A percentile compares a stretch with the other conserved stretches of the same genome.
Conservation (phyloP, 768 basidiomycete genomes). For the Suillus brevipes region DNA sequence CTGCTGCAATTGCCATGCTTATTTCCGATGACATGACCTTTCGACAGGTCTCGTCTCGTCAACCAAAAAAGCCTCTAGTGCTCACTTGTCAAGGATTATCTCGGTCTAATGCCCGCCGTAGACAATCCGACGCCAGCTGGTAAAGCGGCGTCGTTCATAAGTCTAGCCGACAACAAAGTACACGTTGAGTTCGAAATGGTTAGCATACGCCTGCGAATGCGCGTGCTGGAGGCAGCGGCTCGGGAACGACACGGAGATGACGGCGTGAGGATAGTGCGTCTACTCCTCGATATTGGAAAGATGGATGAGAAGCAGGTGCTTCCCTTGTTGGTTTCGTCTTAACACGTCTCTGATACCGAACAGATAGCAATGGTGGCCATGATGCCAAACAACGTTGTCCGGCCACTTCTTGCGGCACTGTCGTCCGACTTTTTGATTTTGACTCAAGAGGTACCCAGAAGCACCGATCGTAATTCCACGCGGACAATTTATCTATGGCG, state of each 20-base stretch:
- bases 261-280: conserved; percentile 78
- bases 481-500: conserved; percentile 93
- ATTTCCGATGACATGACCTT: conserved; percentile 64
- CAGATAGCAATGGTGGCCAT: conserved; percentile 93
- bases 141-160: conserved; percentile 68
- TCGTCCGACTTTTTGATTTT: conserved; percentile 82
- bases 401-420: conserved; percentile 75
- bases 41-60: conserved; percentile 59
- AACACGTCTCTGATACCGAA: conserved; percentile 1
- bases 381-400: conserved; percentile 87
- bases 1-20: conserved; percentile 62
- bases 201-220: conserved; percentile 61
- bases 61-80: conserved; percentile 53
- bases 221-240: conserved; percentile 74
- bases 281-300: conserved; percentile 81
- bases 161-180: conserved; percentile 67
- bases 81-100: conserved; percentile 73
- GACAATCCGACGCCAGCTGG: conserved; percentile 82
- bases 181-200: conserved; percentile 81
- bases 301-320: conserved; percentile 92
- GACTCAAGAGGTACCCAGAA: conserved; percentile 91
- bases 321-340: conserved; percentile 4
- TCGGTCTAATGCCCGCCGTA: conserved; percentile 75
- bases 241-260: conserved; percentile 81
- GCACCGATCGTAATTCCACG: conserved; percentile 84